phyloP scores from a whole-genome alignment of 129 eudicot species.

The Mikania micrantha region DNA sequence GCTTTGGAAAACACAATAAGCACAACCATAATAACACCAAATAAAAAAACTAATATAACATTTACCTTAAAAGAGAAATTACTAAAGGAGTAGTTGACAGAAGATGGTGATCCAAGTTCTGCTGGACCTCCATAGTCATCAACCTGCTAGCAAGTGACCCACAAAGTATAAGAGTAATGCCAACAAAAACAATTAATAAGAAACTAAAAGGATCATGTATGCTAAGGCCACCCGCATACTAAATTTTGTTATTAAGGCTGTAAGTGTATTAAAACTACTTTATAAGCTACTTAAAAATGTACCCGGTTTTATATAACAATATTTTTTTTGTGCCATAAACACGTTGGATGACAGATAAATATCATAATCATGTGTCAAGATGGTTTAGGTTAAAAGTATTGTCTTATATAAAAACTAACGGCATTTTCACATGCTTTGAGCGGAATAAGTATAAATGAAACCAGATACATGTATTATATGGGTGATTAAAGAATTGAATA shows the following conservation, averaged over 20 bases:
- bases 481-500: too few species aligned
- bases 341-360: background rate
- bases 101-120: slow-evolving; percentile 65
- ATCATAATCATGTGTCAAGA: background rate
- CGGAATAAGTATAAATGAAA: background rate
- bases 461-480: too few species aligned
- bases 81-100: slow-evolving; percentile 83
- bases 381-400: background rate
- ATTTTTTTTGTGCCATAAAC: background rate
- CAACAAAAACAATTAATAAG: background rate
- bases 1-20: background rate
- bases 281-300: background rate
- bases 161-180: background rate
- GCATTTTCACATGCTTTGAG: background rate
- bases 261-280: background rate
- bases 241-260: background rate
- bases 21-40: background rate
- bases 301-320: background rate
- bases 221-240: background rate
- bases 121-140: slow-evolving; percentile 69
- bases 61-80: slow-evolving; percentile 96
- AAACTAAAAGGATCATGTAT: background rate
- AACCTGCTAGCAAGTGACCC: slow-evolving; percentile 36
- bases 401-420: background rate
- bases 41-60: background rate